Conservation (phyloP, 495 filamentous ascomycete species). For the Cercophora newfieldiana region DNA sequence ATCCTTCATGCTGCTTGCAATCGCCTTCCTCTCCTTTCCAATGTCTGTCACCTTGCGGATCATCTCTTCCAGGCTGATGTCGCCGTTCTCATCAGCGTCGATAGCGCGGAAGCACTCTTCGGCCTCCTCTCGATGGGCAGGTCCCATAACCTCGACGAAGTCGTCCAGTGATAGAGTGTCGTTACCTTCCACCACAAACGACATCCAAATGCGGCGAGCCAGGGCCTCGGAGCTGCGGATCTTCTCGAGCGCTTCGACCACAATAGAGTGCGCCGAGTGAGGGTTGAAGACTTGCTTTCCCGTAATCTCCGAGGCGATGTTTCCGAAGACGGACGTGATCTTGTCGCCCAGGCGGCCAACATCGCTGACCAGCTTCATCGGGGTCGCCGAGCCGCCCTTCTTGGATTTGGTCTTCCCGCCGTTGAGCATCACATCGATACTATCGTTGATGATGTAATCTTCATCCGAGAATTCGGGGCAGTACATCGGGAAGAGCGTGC, state of each 20-base stretch:
- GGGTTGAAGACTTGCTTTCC: conserved; percentile 94
- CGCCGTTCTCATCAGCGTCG: conserved; percentile 87
- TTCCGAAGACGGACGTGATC: conserved; percentile 87
- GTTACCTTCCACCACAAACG: conserved; percentile 87
- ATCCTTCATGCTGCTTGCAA: conserved; percentile 91
- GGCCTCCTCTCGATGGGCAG: conserved; percentile 67
- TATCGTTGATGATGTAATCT: conserved; percentile 85
- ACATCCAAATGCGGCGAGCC: conserved; percentile 95
- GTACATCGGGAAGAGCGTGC: conserved; percentile 84
- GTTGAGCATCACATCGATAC: conserved; percentile 55
- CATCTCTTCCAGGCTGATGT: conserved; percentile 95
- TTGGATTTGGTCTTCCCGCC: conserved; percentile 49
- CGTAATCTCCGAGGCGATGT: conserved; percentile 89
- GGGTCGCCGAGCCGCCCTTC: conserved; percentile 63
- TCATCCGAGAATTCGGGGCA: conserved; percentile 88
- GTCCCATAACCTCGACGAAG: conserved; percentile 81
- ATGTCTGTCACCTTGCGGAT: conserved; percentile 81
- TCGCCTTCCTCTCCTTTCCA: conserved; percentile 77
- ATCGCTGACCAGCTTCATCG: conserved; percentile 74
- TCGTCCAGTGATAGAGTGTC: conserved; percentile 79
- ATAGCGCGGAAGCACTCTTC: conserved; percentile 78
- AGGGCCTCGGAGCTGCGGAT: conserved; percentile 80
- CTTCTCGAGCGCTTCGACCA: conserved; percentile 84
- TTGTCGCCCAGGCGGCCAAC: conserved; percentile 86
- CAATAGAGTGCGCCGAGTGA: conserved; percentile 81